Percentiles rank a stretch among this genome's conserved stretches.
Evolutionary conservation across 495 filamentous ascomycete species (phyloP).

Genomic region (Talaromyces borbonicus): DNA sequence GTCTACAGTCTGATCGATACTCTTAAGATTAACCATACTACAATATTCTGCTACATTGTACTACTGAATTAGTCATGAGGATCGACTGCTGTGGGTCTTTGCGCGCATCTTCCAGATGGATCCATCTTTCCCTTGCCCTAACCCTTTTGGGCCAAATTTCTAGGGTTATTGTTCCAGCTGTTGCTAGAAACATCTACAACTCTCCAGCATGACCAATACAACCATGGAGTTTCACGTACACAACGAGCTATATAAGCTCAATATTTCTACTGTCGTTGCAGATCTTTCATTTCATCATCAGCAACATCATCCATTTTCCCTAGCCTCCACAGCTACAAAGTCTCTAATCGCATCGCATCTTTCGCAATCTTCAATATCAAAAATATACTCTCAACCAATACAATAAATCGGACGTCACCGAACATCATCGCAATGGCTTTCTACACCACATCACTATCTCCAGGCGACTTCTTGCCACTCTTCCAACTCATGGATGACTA

Average conservation of each 20-base stretch:
- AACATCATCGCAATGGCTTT: conserved; percentile 49
- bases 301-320: conserved; percentile 2
- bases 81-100: conserved; percentile 3
- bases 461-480: conserved; percentile 50
- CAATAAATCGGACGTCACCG: background rate
- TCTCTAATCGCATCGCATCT: background rate
- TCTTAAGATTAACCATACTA: too few species aligned
- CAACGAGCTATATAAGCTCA: conserved; percentile 3
- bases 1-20: too few species aligned
- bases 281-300: conserved; percentile 10
- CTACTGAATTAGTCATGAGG: too few species aligned
- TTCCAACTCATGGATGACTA: conserved; percentile 74
- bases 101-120: background rate
- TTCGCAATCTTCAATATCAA: background rate
- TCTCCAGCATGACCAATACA: background rate
- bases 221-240: background rate
- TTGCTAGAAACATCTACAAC: conserved; percentile 5
- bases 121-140: background rate
- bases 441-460: conserved; percentile 42
- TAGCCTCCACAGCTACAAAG: too few species aligned
- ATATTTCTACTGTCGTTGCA: background rate
- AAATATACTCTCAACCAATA: background rate
- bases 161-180: background rate
- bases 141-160: too few species aligned
- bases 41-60: too few species aligned